Percentiles rank a stretch among this genome's conserved stretches.
Conservation (phyloP, 2,329 filamentous ascomycete species). For the Alternaria angustiovoidea region DNA sequence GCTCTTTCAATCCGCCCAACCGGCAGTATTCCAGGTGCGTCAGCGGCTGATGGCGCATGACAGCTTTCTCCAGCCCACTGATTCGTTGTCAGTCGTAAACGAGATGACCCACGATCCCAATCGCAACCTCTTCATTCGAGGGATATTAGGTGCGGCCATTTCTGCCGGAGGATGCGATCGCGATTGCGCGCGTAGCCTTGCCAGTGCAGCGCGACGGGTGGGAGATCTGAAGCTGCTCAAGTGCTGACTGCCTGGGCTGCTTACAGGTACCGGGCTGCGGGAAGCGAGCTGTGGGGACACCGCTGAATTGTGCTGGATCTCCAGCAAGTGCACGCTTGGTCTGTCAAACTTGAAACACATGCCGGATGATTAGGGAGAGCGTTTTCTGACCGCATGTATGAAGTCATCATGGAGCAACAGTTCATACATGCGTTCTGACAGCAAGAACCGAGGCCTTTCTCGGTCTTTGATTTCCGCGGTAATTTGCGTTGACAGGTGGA, state of each 20-base stretch:
- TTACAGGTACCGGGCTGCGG: slow-evolving; percentile 10
- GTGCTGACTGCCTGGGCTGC: background rate
- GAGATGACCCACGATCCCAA: background rate
- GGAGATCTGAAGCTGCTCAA: background rate
- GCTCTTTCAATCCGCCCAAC: slow-evolving; percentile 29
- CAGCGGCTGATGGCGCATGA: slow-evolving; percentile 22
- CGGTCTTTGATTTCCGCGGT: background rate
- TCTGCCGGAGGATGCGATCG: slow-evolving; percentile 7
- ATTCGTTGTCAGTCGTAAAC: slow-evolving; percentile 11
- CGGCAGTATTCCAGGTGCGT: slow-evolving; percentile 42
- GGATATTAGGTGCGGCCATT: slow-evolving; percentile 1
- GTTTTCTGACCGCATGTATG: slow-evolving; percentile 19
- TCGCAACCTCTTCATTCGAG: slow-evolving; percentile 13
- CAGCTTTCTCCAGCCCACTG: slow-evolving; percentile 1
- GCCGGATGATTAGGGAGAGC: slow-evolving; percentile 20
- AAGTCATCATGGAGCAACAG: slow-evolving; percentile 14
- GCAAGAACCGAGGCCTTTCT: background rate
- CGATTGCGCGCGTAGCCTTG: slow-evolving; percentile 6
- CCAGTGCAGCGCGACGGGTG: slow-evolving; percentile 3
- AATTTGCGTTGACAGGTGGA: background rate
- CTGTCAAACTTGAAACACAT: slow-evolving; percentile 21
- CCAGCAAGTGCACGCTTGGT: background rate
- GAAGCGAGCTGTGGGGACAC: slow-evolving; percentile 7
- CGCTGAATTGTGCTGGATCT: slow-evolving; percentile 9
- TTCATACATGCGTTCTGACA: background rate